phyloP scores from a whole-genome alignment of 768 basidiomycete genomes.

The Inosperma sp. region DNA sequence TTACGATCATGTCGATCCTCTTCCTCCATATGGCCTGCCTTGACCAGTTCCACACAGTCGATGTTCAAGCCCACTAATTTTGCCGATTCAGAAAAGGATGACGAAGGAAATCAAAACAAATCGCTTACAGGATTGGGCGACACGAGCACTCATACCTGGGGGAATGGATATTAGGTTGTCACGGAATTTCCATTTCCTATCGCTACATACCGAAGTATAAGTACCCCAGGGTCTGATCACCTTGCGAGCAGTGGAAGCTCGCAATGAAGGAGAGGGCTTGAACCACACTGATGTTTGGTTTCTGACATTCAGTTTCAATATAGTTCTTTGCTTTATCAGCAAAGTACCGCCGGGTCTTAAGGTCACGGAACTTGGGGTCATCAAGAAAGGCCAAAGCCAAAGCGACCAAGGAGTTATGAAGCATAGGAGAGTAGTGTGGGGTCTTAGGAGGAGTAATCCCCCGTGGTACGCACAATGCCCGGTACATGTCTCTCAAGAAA shows the following conservation, averaged over 20 bases:
- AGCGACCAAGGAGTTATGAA: conserved; percentile 61
- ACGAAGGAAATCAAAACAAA: conserved; percentile 2
- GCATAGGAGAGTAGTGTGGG: conserved; percentile 64
- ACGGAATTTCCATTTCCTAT: conserved; percentile 8
- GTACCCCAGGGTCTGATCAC: conserved; percentile 45
- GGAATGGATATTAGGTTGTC: background rate
- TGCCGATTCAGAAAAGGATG: background rate
- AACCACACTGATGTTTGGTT: conserved; percentile 42
- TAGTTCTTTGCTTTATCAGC: conserved; percentile 40
- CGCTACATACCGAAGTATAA: conserved; percentile 41
- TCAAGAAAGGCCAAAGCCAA: conserved; percentile 43
- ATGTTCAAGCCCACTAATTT: conserved; percentile 50
- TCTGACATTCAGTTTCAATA: conserved; percentile 43
- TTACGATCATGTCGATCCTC: conserved; percentile 53
- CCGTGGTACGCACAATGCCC: conserved; percentile 34
- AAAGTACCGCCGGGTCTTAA: conserved; percentile 40
- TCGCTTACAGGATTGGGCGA: conserved; percentile 59
- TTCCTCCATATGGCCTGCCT: conserved; percentile 46
- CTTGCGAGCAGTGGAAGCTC: conserved; percentile 43
- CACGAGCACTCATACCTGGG: conserved; percentile 53
- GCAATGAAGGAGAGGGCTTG: conserved; percentile 41
- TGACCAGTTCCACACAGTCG: conserved; percentile 55
- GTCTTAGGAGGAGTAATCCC: conserved; percentile 39
- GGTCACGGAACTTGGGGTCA: conserved; percentile 39
- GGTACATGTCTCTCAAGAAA: conserved; percentile 47